Conservation (phyloP, 495 filamentous ascomycete genomes). For the Podospora anserina region DNA sequence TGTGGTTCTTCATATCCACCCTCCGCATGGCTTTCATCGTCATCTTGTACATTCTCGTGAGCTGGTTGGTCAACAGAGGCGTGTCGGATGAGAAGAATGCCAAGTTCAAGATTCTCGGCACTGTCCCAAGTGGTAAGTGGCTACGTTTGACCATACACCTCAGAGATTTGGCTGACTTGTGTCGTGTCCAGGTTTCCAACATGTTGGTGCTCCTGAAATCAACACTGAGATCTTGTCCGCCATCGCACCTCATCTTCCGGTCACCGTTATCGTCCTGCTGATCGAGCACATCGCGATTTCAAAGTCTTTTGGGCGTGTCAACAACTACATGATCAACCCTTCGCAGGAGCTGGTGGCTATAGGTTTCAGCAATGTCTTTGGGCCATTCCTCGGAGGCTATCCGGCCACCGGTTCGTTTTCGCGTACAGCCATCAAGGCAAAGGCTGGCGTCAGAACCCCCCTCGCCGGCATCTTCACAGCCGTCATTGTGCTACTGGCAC, state of each 20-base stretch:
- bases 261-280: constrained; percentile 47
- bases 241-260: constrained; percentile 36
- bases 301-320: constrained; percentile 53
- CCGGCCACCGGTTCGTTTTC: constrained; percentile 55
- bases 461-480: constrained; percentile 53
- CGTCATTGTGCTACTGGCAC: constrained; percentile 49
- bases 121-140: constrained; percentile 42
- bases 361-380: constrained; percentile 51
- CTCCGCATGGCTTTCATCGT: constrained; percentile 46
- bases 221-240: constrained; percentile 33
- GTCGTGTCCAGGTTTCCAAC: constrained; percentile 39
- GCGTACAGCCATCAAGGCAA: constrained; percentile 49
- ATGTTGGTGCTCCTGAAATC: constrained; percentile 37
- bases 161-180: constrained; percentile 12
- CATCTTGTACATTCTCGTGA: constrained; percentile 44
- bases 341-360: constrained; percentile 55
- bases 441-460: constrained; percentile 51
- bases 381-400: constrained; percentile 52
- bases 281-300: constrained; percentile 56
- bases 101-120: constrained; percentile 43
- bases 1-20: constrained; percentile 45
- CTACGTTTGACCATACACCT: not conserved
- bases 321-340: constrained; percentile 55
- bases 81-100: constrained; percentile 28
- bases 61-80: constrained; percentile 36